Evolutionary conservation across 192 early-diverging fungal species (phyloP).

Genomic region (Powellomyces hirtus): DNA sequence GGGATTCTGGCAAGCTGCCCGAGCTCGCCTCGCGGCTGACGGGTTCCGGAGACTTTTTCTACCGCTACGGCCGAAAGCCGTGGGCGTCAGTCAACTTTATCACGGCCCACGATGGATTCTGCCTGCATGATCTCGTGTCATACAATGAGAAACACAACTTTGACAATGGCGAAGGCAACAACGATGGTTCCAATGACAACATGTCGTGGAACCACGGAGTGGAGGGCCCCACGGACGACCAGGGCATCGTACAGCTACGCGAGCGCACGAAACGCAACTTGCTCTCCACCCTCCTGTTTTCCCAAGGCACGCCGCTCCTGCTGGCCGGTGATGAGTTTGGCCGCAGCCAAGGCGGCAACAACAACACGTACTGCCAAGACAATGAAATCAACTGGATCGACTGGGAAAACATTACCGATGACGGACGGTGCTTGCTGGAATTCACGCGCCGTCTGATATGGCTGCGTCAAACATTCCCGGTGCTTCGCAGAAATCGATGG

Average conservation of each 20-base stretch:
- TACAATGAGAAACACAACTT: conserved; percentile 32
- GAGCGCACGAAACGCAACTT: conserved; percentile 31
- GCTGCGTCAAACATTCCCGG: conserved; percentile 28
- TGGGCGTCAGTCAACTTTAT: conserved; percentile 29
- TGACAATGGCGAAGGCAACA: conserved; percentile 27
- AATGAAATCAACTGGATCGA: conserved; percentile 32
- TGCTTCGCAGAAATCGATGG: conserved; percentile 22
- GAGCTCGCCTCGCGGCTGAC: conserved; percentile 25
- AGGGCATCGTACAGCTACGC: conserved; percentile 11
- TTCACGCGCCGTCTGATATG: conserved; percentile 23
- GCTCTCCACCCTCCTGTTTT: conserved; percentile 23
- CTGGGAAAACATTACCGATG: conserved; percentile 29
- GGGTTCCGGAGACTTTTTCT: conserved; percentile 24
- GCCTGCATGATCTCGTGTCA: conserved; percentile 22
- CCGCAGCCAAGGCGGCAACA: conserved; percentile 25
- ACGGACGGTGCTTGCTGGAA: conserved; percentile 17
- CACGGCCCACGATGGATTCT: conserved; percentile 29
- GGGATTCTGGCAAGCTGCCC: conserved; percentile 22
- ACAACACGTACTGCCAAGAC: conserved; percentile 30
- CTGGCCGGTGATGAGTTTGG: conserved; percentile 29
- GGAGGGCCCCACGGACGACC: conserved; percentile 20
- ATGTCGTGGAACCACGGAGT: conserved; percentile 23
- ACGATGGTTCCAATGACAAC: conserved; percentile 29
- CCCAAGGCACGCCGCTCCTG: conserved; percentile 25
- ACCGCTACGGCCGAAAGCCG: conserved; percentile 21